These are phyloP conservation scores for Somion occarium DNA, from an alignment of 1,284 basidiomycete species.

Conservation along the genomic window DNA sequence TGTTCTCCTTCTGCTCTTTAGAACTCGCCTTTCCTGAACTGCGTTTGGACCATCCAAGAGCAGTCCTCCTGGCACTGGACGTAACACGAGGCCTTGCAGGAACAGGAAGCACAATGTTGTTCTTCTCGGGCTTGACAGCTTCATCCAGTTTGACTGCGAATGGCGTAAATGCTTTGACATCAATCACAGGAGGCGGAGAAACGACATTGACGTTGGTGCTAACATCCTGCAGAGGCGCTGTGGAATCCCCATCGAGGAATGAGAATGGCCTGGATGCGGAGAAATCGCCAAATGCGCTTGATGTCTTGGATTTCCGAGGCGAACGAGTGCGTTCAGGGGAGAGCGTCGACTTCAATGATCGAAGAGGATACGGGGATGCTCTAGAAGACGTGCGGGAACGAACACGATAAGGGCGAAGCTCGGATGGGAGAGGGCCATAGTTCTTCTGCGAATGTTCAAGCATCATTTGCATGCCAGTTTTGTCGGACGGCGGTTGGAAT, in stretches of 20 bases:
- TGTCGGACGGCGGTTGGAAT: slow-evolving; percentile 63
- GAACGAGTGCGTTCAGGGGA: slow-evolving; percentile 36
- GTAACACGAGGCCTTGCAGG: slow-evolving; percentile 47
- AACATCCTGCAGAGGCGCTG: slow-evolving; percentile 25
- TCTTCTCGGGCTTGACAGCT: slow-evolving; percentile 20
- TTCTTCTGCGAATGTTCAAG: slow-evolving; percentile 68
- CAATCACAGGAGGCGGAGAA: slow-evolving; percentile 33
- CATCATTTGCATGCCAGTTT: slow-evolving; percentile 63
- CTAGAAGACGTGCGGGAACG: slow-evolving; percentile 66
- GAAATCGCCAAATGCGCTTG: background rate
- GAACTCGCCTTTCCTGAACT: slow-evolving; percentile 28
- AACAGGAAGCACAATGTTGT: slow-evolving; percentile 26
- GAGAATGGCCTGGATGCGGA: slow-evolving; percentile 15
- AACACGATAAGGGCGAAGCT: slow-evolving; percentile 53
- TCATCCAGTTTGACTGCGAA: slow-evolving; percentile 25
- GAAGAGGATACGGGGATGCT: slow-evolving; percentile 65
- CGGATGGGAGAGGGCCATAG: slow-evolving; percentile 64
- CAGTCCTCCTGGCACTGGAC: slow-evolving; percentile 49
- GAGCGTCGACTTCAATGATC: slow-evolving; percentile 37
- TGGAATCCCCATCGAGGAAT: slow-evolving; percentile 12
- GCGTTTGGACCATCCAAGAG: slow-evolving; percentile 61
- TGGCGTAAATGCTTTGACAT: slow-evolving; percentile 41
- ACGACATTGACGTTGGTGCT: slow-evolving; percentile 29
- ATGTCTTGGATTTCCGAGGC: slow-evolving; percentile 7
- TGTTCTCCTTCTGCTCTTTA: slow-evolving; percentile 46